Percentiles rank a stretch among this genome's conserved stretches.
Evolutionary conservation across 257 asterid species (phyloP).

Genomic region (Solanum dulcamara): DNA sequence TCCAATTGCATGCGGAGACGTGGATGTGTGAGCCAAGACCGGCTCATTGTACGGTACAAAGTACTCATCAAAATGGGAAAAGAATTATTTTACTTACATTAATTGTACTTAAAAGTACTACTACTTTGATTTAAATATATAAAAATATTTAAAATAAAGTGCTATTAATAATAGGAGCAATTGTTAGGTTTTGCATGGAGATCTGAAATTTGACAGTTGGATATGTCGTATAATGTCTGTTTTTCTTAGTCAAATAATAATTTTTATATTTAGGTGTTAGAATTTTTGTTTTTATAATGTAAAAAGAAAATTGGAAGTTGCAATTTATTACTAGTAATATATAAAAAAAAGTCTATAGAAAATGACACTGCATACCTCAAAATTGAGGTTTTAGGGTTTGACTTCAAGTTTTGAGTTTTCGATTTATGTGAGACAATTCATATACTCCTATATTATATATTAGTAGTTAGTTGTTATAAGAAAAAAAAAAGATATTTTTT

Average conservation of each 20-base stretch:
- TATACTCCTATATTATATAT: not conserved
- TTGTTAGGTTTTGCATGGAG: constrained; percentile 11
- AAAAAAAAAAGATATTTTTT: not conserved
- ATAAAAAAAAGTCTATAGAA: not conserved
- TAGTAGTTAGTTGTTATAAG: not conserved
- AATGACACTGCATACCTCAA: not conserved
- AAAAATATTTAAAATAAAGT: not conserved
- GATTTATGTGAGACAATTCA: not conserved
- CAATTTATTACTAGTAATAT: not conserved
- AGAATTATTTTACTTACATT: not conserved
- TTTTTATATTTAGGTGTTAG: not conserved
- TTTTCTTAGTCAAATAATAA: not conserved
- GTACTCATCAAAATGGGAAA: constrained; percentile 6
- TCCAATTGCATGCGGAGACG: not conserved
- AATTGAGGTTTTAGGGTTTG: constrained; percentile 5
- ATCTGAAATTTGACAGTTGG: constrained; percentile 34
- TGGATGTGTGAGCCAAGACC: constrained; percentile 1
- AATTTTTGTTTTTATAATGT: not conserved
- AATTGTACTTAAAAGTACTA: not conserved
- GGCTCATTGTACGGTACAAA: constrained; percentile 19
- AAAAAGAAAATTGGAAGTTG: not conserved
- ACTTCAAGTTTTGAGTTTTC: not conserved
- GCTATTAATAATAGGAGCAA: not conserved
- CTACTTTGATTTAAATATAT: not conserved
- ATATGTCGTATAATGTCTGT: constrained; percentile 11